Conservation (phyloP, 2,329 filamentous ascomycete species). For the Didymella arachidicola region DNA sequence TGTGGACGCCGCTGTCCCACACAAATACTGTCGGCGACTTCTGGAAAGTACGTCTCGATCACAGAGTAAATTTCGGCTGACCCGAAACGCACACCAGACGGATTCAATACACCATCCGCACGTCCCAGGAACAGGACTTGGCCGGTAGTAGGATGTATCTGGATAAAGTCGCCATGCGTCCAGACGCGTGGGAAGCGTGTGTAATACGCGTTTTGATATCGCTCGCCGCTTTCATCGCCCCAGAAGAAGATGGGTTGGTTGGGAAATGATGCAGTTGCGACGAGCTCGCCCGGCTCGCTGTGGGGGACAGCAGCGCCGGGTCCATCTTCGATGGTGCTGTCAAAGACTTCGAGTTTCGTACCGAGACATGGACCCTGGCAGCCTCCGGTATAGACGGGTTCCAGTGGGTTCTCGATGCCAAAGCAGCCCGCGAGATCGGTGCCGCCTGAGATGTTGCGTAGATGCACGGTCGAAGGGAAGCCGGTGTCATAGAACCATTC, state of each 20-base stretch:
- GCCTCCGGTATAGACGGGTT: conserved; percentile 69
- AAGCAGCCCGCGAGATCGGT: conserved; percentile 77
- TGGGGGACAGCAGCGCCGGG: conserved; percentile 62
- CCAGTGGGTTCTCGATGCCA: conserved; percentile 70
- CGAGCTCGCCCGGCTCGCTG: conserved; percentile 77
- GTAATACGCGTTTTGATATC: conserved; percentile 58
- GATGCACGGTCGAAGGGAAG: conserved; percentile 71
- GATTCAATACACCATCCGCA: conserved; percentile 81
- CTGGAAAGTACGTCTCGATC: conserved; percentile 70
- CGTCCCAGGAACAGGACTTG: conserved; percentile 72
- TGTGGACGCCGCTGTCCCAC: conserved; percentile 75
- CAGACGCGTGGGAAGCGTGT: conserved; percentile 67
- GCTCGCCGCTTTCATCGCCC: conserved; percentile 52
- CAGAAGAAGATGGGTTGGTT: conserved; percentile 70
- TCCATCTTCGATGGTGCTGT: conserved; percentile 58
- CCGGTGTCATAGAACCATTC: conserved; percentile 80
- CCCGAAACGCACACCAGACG: conserved; percentile 79
- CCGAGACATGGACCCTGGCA: conserved; percentile 63
- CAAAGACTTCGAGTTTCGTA: conserved; percentile 66
- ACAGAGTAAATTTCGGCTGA: conserved; percentile 82
- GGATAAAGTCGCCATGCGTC: conserved; percentile 84
- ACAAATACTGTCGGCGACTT: conserved; percentile 76
- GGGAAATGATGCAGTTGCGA: conserved; percentile 74
- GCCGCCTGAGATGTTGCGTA: conserved; percentile 78
- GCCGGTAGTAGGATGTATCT: conserved; percentile 71